These are phyloP conservation scores for Aspergillus sp. DNA, from an alignment of 2,329 filamentous ascomycete genomes.

Conservation along the genomic window DNA sequence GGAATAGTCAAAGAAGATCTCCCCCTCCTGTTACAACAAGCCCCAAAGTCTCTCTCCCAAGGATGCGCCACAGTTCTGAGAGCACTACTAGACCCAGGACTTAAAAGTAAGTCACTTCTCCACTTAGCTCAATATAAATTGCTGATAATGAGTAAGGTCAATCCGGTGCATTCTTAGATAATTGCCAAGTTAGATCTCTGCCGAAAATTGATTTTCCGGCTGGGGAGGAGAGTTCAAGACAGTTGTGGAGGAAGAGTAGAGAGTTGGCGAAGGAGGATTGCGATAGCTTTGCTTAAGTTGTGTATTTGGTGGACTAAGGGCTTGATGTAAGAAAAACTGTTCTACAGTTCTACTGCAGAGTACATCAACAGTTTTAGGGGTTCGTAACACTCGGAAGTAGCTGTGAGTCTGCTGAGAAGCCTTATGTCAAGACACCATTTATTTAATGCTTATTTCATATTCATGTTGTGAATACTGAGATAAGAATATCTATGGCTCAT, in stretches of 20 bases:
- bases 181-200: slow-evolving; percentile 14
- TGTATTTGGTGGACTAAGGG: too few relatives aligned
- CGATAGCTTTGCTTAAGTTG: too few relatives aligned
- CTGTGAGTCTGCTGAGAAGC: too few relatives aligned
- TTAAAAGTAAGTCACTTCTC: slow-evolving; percentile 13
- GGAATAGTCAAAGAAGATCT: slow-evolving; percentile 9
- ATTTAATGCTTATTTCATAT: too few relatives aligned
- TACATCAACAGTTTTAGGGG: too few relatives aligned
- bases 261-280: slow-evolving; percentile 20
- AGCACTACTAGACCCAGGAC: slow-evolving; percentile 18
- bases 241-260: slow-evolving; percentile 27
- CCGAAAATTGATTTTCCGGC: slow-evolving; percentile 21
- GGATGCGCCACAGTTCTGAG: slow-evolving; percentile 16
- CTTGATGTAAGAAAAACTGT: too few relatives aligned
- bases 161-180: slow-evolving; percentile 19
- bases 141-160: slow-evolving; percentile 6
- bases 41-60: slow-evolving; percentile 16
- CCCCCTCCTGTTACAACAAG: slow-evolving; percentile 18
- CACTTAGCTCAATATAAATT: neutral
- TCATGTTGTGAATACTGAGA: too few relatives aligned
- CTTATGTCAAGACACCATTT: too few relatives aligned
- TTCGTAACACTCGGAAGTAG: too few relatives aligned
- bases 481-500: too few relatives aligned
- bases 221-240: slow-evolving; percentile 18
- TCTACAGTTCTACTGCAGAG: too few relatives aligned